Evolutionary conservation across 2,329 filamentous ascomycete genomes (phyloP).

Genomic region (Verticillium nonalfalfae): DNA sequence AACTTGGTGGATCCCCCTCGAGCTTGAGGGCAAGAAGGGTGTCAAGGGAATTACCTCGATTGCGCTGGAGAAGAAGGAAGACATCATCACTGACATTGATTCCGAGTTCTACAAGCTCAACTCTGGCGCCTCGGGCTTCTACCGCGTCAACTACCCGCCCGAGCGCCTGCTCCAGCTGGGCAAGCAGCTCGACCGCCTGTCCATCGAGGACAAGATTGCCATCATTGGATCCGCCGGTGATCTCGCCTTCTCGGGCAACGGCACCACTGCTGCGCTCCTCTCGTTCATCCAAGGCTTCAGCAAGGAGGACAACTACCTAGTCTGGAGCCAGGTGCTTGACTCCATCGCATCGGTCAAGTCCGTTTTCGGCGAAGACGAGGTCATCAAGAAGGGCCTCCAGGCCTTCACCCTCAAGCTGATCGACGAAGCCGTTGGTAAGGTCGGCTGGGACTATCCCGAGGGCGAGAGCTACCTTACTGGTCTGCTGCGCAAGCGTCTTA

Average conservation of each 20-base stretch:
- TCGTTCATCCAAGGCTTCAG: slow-evolving; percentile 81
- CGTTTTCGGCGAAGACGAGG: slow-evolving; percentile 74
- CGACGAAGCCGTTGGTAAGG: slow-evolving; percentile 63
- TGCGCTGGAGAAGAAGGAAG: slow-evolving; percentile 69
- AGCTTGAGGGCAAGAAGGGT: slow-evolving; percentile 69
- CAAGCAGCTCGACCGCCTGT: slow-evolving; percentile 67
- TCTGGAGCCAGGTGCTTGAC: slow-evolving; percentile 80
- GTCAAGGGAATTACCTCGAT: slow-evolving; percentile 55
- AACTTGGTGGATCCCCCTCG: slow-evolving; percentile 92
- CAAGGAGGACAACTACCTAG: slow-evolving; percentile 75
- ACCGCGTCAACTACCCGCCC: slow-evolving; percentile 90
- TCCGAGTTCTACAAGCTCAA: slow-evolving; percentile 92
- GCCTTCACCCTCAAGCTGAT: slow-evolving; percentile 76
- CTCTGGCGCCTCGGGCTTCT: slow-evolving; percentile 79
- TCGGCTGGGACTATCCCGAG: slow-evolving; percentile 80
- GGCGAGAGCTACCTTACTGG: slow-evolving; percentile 76
- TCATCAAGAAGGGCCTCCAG: slow-evolving; percentile 66
- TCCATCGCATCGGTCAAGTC: slow-evolving; percentile 72
- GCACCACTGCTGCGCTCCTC: slow-evolving; percentile 73
- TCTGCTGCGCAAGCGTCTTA: slow-evolving; percentile 76
- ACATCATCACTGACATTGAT: slow-evolving; percentile 68
- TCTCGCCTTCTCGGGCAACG: slow-evolving; percentile 80
- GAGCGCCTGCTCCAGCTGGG: slow-evolving; percentile 75
- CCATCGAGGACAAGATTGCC: slow-evolving; percentile 84
- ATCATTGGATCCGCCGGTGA: slow-evolving; percentile 86